Evolutionary conservation across 208 protist species (phyloP).

Genomic region (Trypanosoma mega): DNA sequence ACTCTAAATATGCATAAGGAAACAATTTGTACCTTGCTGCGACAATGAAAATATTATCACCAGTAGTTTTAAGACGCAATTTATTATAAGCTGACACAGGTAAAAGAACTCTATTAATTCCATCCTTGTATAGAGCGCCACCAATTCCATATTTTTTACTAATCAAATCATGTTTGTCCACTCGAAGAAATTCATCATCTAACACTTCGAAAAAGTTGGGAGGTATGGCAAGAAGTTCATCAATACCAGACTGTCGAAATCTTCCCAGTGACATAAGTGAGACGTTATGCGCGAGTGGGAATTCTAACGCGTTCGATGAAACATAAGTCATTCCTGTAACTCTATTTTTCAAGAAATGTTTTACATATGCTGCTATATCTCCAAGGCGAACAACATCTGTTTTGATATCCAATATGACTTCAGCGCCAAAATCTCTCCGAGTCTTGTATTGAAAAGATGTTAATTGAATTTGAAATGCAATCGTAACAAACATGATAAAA

Average conservation of each 20-base stretch:
- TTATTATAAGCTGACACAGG: slow-evolving; percentile 27
- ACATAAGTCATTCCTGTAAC: slow-evolving; percentile 8
- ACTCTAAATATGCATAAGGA: not conserved
- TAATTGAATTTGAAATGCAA: slow-evolving; percentile 85
- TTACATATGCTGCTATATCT: not conserved
- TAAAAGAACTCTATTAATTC: slow-evolving; percentile 37
- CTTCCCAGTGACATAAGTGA: slow-evolving; percentile 37
- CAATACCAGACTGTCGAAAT: slow-evolving; percentile 10
- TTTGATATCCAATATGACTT: slow-evolving; percentile 24
- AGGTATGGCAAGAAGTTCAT: slow-evolving; percentile 26
- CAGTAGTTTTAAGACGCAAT: not conserved
- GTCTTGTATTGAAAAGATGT: slow-evolving; percentile 33
- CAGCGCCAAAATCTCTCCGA: slow-evolving; percentile 29
- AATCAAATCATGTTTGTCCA: slow-evolving; percentile 18
- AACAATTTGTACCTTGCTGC: not conserved
- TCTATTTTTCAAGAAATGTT: not conserved
- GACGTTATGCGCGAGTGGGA: slow-evolving; percentile 6
- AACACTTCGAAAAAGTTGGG: slow-evolving; percentile 70
- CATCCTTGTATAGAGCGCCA: slow-evolving; percentile 41
- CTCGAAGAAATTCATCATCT: slow-evolving; percentile 31
- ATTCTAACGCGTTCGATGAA: not conserved
- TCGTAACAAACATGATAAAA: slow-evolving; percentile 94
- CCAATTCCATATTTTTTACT: slow-evolving; percentile 37
- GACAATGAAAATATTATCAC: slow-evolving; percentile 12
- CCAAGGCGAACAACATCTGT: slow-evolving; percentile 8